Evolutionary conservation across 2,329 filamentous ascomycete genomes (phyloP), one percentile per base, ranked within the genome.

Genomic region (Fusarium sp.): DNA sequence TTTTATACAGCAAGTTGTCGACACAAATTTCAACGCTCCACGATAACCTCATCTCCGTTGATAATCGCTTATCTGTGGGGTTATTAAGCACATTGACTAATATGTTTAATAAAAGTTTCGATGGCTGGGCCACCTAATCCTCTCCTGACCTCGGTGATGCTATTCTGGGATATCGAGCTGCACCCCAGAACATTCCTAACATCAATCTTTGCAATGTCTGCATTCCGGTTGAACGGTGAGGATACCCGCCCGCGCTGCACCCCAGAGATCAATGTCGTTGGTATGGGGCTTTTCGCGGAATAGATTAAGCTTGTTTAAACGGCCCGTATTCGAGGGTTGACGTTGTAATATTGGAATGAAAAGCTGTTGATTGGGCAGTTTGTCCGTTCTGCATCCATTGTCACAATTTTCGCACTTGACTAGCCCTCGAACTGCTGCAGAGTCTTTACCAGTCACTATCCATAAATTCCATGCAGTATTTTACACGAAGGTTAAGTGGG

Each of bases 21-120:
- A 31, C 24, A 17, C 10, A 45, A 38, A 48, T 39, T 43, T 38
- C 26, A 24, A 24, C 11, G 38, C 52, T 59, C 40, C 60, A 52
- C 31, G 52, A 48, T 18, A 15, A 38, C 36, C 24, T 28, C 42
- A 50, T 51, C 38, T 68, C 52, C 52, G 46, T 50, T 39, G 43
- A 48, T 20, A 39, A 42, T 69, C 65, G 65, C 65, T 68, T 69
- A 68, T 68, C 65, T 68, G 65, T 59, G 65, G 65, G 65, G 65
- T 61, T 60, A 39, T 33, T 28, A 11, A 34, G 36, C 42, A 52
- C 54, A 38, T 69, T 68, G 59, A 68, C 65, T 68, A 68, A 68
- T 65, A 51, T 43, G 40, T 24, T 24, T 24, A 68, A 60, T 40
- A 51, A 58, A 28, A 65, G 52, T 54, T 50, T 46, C 38, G 24